These are phyloP conservation scores for Nicotiana tabacum DNA, from an alignment of 257 asterid genomes.

Conservation along the genomic window DNA sequence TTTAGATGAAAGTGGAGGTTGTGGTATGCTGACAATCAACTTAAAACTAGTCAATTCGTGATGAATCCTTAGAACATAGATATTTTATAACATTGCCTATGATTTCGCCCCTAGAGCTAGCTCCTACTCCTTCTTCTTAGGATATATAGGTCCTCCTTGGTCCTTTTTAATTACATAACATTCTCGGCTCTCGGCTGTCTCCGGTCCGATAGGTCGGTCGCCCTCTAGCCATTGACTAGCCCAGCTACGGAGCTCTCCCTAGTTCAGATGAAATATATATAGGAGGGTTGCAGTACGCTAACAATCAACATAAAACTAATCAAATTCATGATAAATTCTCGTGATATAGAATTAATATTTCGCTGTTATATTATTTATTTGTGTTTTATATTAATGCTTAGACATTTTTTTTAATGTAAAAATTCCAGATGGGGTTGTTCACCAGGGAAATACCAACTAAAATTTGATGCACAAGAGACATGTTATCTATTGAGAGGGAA, in stretches of 20 bases:
- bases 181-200: no score
- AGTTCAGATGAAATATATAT: background rate
- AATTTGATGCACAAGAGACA: constrained; percentile 75
- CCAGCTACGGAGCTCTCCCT: no score
- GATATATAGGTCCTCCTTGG: no score
- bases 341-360: background rate
- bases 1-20: background rate
- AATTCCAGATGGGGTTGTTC: constrained; percentile 76
- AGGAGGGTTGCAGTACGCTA: background rate
- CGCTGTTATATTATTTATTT: background rate
- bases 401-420: background rate
- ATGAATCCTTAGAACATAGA: background rate
- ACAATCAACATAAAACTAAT: background rate
- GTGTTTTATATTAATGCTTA: background rate
- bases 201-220: no score
- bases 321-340: background rate
- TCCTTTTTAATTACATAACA: no score
- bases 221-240: no score
- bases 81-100: no score
- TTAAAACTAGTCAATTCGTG: background rate
- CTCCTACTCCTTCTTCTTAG: no score
- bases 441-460: constrained; percentile 81
- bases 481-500: constrained; percentile 74
- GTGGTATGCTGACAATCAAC: background rate
- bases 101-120: no score